These are phyloP conservation scores for Alternaria rosae DNA, from an alignment of 2,329 filamentous ascomycete genomes.

Conservation along the genomic window DNA sequence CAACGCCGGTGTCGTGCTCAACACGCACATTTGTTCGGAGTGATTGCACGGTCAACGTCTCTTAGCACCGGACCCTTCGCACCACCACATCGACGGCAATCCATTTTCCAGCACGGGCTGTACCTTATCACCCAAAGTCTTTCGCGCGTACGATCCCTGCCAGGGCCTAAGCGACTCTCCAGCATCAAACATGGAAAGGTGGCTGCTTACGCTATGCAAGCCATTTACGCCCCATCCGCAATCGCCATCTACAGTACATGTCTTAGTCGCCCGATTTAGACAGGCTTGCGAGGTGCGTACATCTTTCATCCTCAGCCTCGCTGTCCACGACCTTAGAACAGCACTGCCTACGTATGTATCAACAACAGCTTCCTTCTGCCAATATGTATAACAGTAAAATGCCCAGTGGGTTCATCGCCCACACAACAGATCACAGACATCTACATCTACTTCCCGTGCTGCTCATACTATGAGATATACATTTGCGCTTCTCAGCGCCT, in stretches of 20 bases:
- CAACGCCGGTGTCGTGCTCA: background rate
- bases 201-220: constrained; percentile 11
- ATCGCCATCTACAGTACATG: background rate
- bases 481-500: constrained; percentile 18
- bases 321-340: constrained; percentile 10
- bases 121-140: background rate
- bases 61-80: background rate
- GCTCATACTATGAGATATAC: constrained; percentile 19
- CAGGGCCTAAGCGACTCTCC: background rate
- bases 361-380: constrained; percentile 12
- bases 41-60: background rate
- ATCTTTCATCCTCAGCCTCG: constrained; percentile 22
- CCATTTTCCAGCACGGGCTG: background rate
- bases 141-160: background rate
- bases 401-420: background rate
- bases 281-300: background rate
- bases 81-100: background rate
- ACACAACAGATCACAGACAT: constrained; percentile 3
- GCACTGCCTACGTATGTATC: constrained; percentile 1
- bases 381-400: constrained; percentile 10
- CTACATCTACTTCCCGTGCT: constrained; percentile 8
- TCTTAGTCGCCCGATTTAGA: background rate
- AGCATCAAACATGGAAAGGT: background rate
- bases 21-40: constrained; percentile 1
- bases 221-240: constrained; percentile 3